Conservation (phyloP, 441 rosid species). For the Melastoma candidum region DNA sequence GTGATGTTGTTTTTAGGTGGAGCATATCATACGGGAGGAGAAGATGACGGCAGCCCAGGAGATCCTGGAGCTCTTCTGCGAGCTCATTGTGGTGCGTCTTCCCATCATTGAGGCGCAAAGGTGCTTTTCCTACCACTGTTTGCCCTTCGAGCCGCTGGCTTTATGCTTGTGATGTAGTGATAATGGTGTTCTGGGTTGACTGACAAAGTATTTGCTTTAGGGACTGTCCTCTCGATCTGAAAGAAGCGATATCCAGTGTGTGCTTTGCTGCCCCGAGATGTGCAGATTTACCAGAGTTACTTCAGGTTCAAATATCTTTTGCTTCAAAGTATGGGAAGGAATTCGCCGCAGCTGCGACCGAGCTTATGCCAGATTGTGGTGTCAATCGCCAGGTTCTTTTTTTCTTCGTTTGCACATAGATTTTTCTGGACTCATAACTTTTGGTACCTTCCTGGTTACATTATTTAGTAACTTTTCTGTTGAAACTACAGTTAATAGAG, state of each 20-base stretch:
- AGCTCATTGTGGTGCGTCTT: conserved; percentile 81
- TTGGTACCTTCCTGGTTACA: conserved; percentile 5
- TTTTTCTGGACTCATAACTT: conserved; percentile 3
- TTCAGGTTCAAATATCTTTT: conserved; percentile 80
- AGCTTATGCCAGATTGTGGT: conserved; percentile 83
- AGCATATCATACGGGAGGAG: conserved; percentile 90
- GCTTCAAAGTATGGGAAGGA: conserved; percentile 77
- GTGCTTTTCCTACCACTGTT: conserved; percentile 21
- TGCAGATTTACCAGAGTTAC: conserved; percentile 83
- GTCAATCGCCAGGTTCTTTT: conserved; percentile 78
- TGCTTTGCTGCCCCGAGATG: conserved; percentile 99
- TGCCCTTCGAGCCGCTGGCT: neutral
- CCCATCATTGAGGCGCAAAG: conserved; percentile 82
- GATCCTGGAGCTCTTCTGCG: conserved; percentile 77
- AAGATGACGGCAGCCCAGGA: conserved; percentile 99
- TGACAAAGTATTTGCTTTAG: conserved; percentile 20
- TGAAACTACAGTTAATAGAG: conserved; percentile 66
- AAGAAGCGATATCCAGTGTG: conserved; percentile 89
- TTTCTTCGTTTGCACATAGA: neutral
- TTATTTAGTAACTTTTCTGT: conserved; percentile 6
- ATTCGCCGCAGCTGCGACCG: conserved; percentile 80
- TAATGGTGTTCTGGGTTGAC: neutral
- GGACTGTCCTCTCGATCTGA: conserved; percentile 92
- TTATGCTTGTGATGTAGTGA: neutral
- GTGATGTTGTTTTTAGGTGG: conserved; percentile 45